Conservation (phyloP, 257 asterid species). For the Primulina tabacum region DNA sequence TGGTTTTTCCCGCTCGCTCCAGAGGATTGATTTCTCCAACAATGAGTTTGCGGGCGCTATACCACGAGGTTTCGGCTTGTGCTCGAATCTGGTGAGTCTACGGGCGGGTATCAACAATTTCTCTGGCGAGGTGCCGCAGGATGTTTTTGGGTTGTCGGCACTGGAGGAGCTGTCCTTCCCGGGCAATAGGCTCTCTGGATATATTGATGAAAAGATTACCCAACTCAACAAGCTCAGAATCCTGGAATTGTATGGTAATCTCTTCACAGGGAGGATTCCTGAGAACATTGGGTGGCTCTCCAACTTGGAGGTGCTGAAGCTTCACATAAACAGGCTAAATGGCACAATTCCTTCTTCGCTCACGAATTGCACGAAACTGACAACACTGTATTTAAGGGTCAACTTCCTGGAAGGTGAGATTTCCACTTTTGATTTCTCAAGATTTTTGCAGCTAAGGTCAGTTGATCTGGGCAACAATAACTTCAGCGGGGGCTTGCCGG, state of each 20-base stretch:
- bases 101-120: slow-evolving; percentile 72
- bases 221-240: slow-evolving; percentile 53
- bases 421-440: slow-evolving; percentile 68
- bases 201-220: slow-evolving; percentile 42
- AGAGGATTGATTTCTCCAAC: slow-evolving; percentile 63
- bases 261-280: slow-evolving; percentile 62
- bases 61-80: slow-evolving; percentile 48
- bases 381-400: slow-evolving; percentile 63
- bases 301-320: slow-evolving; percentile 59
- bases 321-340: slow-evolving; percentile 64
- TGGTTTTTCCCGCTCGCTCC: slow-evolving; percentile 39
- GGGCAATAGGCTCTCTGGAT: slow-evolving; percentile 64
- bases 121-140: slow-evolving; percentile 59
- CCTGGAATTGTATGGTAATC: slow-evolving; percentile 60
- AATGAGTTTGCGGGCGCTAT: slow-evolving; percentile 64
- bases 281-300: slow-evolving; percentile 58
- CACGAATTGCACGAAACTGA: slow-evolving; percentile 61
- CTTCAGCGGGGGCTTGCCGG: slow-evolving; percentile 64
- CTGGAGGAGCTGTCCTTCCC: slow-evolving; percentile 68
- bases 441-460: slow-evolving; percentile 43
- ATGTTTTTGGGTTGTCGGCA: slow-evolving; percentile 40
- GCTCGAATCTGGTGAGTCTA: slow-evolving; percentile 45
- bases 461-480: slow-evolving; percentile 79
- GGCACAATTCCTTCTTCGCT: slow-evolving; percentile 79
- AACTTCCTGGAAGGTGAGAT: slow-evolving; percentile 74